Conservation (phyloP, 371 early-diverging fungal genomes). For the Apophysomyces ossiformis region DNA sequence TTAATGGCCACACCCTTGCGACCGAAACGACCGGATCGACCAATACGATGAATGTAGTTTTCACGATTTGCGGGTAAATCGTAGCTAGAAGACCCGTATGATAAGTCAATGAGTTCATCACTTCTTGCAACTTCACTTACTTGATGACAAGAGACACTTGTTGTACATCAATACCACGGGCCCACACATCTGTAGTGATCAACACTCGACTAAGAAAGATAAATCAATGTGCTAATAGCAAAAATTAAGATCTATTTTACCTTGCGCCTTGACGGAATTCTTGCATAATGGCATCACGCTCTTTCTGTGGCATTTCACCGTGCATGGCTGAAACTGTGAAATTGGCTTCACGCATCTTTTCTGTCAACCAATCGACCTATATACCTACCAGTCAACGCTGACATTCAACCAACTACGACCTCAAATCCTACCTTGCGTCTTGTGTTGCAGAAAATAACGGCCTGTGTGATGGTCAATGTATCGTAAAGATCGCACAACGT, state of each 20-base stretch:
- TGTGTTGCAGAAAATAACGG: constrained; percentile 96
- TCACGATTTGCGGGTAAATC: constrained; percentile 97
- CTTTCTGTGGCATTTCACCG: constrained; percentile 95
- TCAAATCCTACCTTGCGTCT: constrained; percentile 30
- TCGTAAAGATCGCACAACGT: constrained; percentile 93
- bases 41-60: constrained; percentile 98
- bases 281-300: constrained; percentile 97
- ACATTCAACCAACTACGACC: no score
- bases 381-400: constrained; percentile 26
- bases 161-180: constrained; percentile 99
- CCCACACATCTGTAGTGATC: constrained; percentile 98
- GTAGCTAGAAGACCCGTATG: constrained; percentile 85
- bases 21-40: constrained; percentile 99
- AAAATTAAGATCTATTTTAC: no score
- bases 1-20: constrained; percentile 99
- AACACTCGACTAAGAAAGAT: constrained; percentile 92
- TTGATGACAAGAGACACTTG: constrained; percentile 96
- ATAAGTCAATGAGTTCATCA: background rate
- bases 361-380: constrained; percentile 92
- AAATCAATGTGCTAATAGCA: constrained; percentile 84
- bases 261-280: constrained; percentile 89
- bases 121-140: constrained; percentile 18
- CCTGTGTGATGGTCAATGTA: constrained; percentile 92
- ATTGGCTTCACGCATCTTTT: constrained; percentile 79
- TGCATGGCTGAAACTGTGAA: constrained; percentile 96